Evolutionary conservation across 495 filamentous ascomycete genomes (phyloP).

Genomic region (Penicillium atrosanguineum): DNA sequence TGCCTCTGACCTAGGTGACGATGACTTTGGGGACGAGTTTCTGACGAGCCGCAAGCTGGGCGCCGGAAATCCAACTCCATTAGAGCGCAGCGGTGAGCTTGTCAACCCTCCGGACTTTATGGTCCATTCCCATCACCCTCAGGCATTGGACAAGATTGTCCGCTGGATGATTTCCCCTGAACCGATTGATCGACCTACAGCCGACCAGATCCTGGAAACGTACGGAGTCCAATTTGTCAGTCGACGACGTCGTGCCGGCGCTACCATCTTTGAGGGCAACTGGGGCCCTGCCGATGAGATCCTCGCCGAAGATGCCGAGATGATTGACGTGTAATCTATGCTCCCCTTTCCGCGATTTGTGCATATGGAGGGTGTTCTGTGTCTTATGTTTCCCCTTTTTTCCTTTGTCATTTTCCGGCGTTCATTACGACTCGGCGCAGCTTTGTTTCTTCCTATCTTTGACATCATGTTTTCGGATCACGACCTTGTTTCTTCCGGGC

Average conservation of each 20-base stretch:
- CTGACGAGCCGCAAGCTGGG: slow-evolving; percentile 25
- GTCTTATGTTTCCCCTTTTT: slow-evolving; percentile 28
- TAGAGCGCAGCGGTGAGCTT: slow-evolving; percentile 62
- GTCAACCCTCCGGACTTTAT: slow-evolving; percentile 81
- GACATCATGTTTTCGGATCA: slow-evolving; percentile 22
- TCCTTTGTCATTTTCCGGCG: slow-evolving; percentile 38
- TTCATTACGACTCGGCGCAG: slow-evolving; percentile 22
- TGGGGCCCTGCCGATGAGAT: slow-evolving; percentile 84
- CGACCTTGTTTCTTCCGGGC: slow-evolving; percentile 23
- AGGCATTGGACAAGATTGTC: slow-evolving; percentile 81
- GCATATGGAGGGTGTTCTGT: slow-evolving; percentile 42
- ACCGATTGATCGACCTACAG: slow-evolving; percentile 69
- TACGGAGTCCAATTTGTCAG: slow-evolving; percentile 75
- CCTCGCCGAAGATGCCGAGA: slow-evolving; percentile 66
- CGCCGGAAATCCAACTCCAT: slow-evolving; percentile 25
- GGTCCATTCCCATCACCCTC: slow-evolving; percentile 62
- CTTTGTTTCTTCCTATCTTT: slow-evolving; percentile 19
- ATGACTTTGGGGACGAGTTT: slow-evolving; percentile 39
- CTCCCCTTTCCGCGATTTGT: slow-evolving; percentile 31
- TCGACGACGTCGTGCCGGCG: slow-evolving; percentile 71
- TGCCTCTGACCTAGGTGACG: slow-evolving; percentile 47
- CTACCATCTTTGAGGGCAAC: slow-evolving; percentile 90
- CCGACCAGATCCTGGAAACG: slow-evolving; percentile 65
- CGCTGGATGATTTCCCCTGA: slow-evolving; percentile 81
- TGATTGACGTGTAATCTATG: slow-evolving; percentile 64